Percentiles rank a stretch among this genome's conserved stretches.
Evolutionary conservation across 2,329 filamentous ascomycete genomes (phyloP).

Genomic region (Oidium heveae): DNA sequence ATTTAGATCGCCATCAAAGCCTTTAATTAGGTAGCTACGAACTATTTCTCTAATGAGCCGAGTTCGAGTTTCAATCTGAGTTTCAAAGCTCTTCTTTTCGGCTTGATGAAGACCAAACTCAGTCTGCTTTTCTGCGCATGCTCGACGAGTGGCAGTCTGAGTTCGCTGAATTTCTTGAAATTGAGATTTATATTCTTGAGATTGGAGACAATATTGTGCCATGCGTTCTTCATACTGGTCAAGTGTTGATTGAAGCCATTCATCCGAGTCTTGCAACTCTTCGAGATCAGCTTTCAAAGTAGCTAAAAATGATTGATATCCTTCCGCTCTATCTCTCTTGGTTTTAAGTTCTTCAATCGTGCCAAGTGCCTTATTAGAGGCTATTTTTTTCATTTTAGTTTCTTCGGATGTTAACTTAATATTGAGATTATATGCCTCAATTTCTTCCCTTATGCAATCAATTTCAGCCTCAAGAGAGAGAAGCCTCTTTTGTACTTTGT

Average conservation of each 20-base stretch:
- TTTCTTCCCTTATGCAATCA: conserved; percentile 31
- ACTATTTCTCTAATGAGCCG: conserved; percentile 58
- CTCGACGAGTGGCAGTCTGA: conserved; percentile 19
- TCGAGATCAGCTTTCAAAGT: conserved; percentile 49
- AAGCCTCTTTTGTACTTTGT: conserved; percentile 40
- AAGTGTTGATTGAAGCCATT: conserved; percentile 44
- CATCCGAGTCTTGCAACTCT: conserved; percentile 55
- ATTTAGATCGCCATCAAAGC: conserved; percentile 56
- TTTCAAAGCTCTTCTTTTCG: conserved; percentile 67
- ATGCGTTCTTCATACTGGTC: conserved; percentile 59
- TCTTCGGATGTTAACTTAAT: conserved; percentile 35
- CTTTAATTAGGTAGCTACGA: conserved; percentile 51
- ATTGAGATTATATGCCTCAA: conserved; percentile 20
- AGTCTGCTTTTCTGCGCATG: conserved; percentile 26
- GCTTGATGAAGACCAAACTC: conserved; percentile 62
- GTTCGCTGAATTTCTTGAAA: conserved; percentile 38
- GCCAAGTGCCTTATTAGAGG: conserved; percentile 47
- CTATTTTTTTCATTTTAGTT: conserved; percentile 39
- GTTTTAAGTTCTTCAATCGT: conserved; percentile 52
- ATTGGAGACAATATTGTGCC: conserved; percentile 34
- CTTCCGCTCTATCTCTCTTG: conserved; percentile 49
- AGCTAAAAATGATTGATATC: conserved; percentile 42
- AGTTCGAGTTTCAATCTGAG: conserved; percentile 46
- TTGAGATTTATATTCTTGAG: conserved; percentile 32
- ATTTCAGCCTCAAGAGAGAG: conserved; percentile 41